Base-by-base conservation (phyloP, 495 filamentous ascomycete genomes). In the Ascodesmis nigricans region DNA sequence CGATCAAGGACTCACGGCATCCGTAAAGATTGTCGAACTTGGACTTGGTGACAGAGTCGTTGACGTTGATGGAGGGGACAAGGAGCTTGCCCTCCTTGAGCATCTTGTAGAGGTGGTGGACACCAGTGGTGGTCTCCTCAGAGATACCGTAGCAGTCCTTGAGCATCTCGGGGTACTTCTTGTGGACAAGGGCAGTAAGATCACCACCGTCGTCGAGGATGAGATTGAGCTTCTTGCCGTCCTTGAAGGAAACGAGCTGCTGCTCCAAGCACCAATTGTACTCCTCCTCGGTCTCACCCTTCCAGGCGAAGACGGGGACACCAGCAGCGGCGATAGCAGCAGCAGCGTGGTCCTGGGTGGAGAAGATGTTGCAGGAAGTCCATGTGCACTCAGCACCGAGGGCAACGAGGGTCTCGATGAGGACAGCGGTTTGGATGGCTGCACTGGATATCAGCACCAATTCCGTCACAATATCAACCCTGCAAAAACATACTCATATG, bases 1-100 rank as follows among this genome's bases (percentile, higher is more conserved):
- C 87, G 44, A 97, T 75, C 53, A 97, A 73, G 39, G 87, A 93
- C 66, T 97, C 87, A 55, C 80, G 75, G 78, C 87, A 97, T 46
- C 90, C 90, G 69, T 95, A 97, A 38, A 95, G 67, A 69, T 97
- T 97, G 71, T 97, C 87, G 58, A 97, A 97, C 67, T 97, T 97
- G 62, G 81, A 92, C 75, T 95, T 93, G 57, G 87, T 92, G 53
- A 93, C 83, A 41, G 77, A 78, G 69, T 93, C 83, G 65, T 97
- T 97, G 65, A 97, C 87, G 61, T 97, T 97, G 73, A 97, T 83
- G 56, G 90, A 71, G 39, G 87, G 87, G 42, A 91, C 77, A 33
- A 90, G 75, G 43, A 97, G 80, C 57, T 72, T 72, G 56, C 71
- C 67, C 35, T 74, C 69, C 73, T 95, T 95, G 56, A 95, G 60